Evolutionary conservation across 345 rosid genomes (phyloP).

Genomic region (Anastatica hierochuntica): DNA sequence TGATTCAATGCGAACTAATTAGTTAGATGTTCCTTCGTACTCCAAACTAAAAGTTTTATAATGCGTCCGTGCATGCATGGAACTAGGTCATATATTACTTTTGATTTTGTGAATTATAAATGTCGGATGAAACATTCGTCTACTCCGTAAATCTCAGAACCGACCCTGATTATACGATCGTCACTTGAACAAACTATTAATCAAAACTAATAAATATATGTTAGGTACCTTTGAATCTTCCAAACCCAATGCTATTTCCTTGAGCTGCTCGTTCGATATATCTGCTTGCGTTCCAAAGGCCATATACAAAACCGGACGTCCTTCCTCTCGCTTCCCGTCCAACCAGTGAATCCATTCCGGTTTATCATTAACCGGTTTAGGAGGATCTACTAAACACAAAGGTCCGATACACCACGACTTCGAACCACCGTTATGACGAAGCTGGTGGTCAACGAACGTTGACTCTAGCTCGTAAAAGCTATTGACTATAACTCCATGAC

Average conservation of each 20-base stretch:
- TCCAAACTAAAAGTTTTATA: too few species aligned
- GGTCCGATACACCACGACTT: conserved; percentile 51
- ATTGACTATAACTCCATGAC: conserved; percentile 39
- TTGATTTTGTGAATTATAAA: too few species aligned
- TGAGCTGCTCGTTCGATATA: conserved; percentile 36
- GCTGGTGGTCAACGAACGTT: conserved; percentile 30
- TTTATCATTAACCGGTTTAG: neutral
- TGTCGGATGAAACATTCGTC: too few species aligned
- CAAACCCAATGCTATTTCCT: conserved; percentile 45
- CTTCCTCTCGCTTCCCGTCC: conserved; percentile 34
- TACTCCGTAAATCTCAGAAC: too few species aligned
- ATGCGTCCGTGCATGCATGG: too few species aligned
- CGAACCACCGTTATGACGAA: neutral
- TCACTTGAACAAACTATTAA: too few species aligned
- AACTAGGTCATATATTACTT: too few species aligned
- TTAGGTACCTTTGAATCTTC: conserved; percentile 40
- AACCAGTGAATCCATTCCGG: conserved; percentile 54
- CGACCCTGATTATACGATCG: too few species aligned
- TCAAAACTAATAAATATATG: too few species aligned
- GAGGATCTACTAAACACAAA: conserved; percentile 27
- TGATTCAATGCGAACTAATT: too few species aligned
- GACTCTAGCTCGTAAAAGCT: conserved; percentile 60
- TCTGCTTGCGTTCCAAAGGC: conserved; percentile 74
- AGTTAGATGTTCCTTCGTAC: too few species aligned
- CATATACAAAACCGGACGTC: conserved; percentile 43